Evolutionary conservation across 2,329 filamentous ascomycete species (phyloP), one percentile per base, ranked within the genome.

Genomic region (Pseudogymnoascus sp.): DNA sequence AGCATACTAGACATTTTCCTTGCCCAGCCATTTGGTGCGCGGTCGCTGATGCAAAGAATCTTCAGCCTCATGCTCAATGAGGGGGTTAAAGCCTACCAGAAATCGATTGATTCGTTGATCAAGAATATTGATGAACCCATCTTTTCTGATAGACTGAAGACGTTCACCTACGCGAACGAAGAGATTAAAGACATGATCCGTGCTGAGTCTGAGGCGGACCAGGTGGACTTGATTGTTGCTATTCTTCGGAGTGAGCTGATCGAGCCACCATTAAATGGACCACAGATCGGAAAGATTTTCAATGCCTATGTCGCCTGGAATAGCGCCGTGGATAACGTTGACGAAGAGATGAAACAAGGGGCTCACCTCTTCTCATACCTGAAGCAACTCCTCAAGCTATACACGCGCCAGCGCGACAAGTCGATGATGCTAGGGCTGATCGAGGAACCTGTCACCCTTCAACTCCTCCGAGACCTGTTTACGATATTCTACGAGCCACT

Each of bases 401-500:
- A 92, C 74, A 93, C 91, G 9, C 84, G 94, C 58, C 90, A 96
- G 71, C 84, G 93, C 58, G 94, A 99, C 74, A 99, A 99, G 84
- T 80, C 87, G 33, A 97, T 96, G 92, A 97, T 99, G 93, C 80
- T 97, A 61, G 85, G 87, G 65, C 87, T 97, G 70, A 94, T 99
- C 60, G 92, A 97, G 75, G 93, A 99, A 77, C 91, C 94, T 0
- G 92, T 93, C n/a, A 97, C 94, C 0, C 80, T 99, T n/a, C 89
- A 95, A 72, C 82, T 99, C 29, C 94, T 99, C 82, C 86, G 92
- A 58, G 94, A 99, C 71, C 82, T 99, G 25, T 97, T 99, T 74
- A 96, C 92, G 35, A 97, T 99, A 72, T 99, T 99, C 78, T 99
- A 99, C 76, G 94, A 99, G 73, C 94, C 94, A 0, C 85, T 99